Conservation (phyloP, 306 rosid species). For the Ammopiptanthus mongolicus region DNA sequence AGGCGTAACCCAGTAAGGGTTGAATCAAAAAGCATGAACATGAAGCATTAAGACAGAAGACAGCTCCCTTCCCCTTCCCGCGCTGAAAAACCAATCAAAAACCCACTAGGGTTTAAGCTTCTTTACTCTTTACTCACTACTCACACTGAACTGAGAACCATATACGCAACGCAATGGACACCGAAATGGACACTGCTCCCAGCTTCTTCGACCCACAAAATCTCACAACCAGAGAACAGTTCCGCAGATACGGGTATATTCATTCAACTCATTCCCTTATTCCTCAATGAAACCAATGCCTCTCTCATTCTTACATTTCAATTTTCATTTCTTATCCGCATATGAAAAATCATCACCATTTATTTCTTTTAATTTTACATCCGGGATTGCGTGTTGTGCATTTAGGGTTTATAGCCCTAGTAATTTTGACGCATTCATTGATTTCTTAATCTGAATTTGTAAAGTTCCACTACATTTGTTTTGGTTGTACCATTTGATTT, state of each 20-base stretch:
- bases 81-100: neutral
- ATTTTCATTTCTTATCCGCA: neutral
- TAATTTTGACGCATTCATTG: neutral
- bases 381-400: neutral
- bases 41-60: too few species aligned
- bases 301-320: neutral
- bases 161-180: conserved; percentile 33
- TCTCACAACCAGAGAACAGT: conserved; percentile 57
- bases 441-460: neutral
- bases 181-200: conserved; percentile 64
- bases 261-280: neutral
- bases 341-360: neutral
- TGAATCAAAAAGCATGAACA: too few species aligned
- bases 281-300: neutral
- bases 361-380: too few species aligned
- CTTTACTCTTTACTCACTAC: neutral
- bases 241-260: conserved; percentile 75
- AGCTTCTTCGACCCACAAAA: conserved; percentile 64
- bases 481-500: neutral
- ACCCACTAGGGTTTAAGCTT: neutral
- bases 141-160: neutral
- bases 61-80: neutral
- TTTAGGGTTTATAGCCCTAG: neutral
- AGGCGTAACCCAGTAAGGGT: too few species aligned
- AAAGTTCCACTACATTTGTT: neutral